Evolutionary conservation across 1,139 yeast genomes (phyloP), one percentile per base, ranked within the genome.

Genomic region (Pneumocystis carinii): DNA sequence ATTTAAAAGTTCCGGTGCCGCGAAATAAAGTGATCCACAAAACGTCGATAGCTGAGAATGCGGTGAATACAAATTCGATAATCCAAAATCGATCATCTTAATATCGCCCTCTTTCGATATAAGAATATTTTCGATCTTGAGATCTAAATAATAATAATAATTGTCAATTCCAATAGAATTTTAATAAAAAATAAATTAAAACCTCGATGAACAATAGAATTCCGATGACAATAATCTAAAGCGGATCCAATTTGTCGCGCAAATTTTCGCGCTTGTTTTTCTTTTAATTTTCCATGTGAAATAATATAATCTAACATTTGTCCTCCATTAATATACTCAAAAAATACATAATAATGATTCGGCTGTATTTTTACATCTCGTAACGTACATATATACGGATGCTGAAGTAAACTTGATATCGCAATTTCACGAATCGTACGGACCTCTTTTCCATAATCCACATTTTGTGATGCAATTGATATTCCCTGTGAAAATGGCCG

Each of bases 231-330:
- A 74, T 92, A 92, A 71, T 89, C 95, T 65, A 94, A 78, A 0
- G 99, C 97, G 24, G 95, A 86, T 0, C 92, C 96, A 64, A 92
- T 89, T n/a, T 96, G 96, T 68, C 98, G 80, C 8, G 97, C 95
- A 75, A 94, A 92, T 75, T 88, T 87, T 64, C 98, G 80, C 3
- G 98, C 98, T 71, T 89, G 94, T 66, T 87, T 83, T 74, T 94
- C 99, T 74, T 90, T 89, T 69, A 94, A 78, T 4, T 95, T 86
- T 1, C 98, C 98, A 74, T 94, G 98, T 41, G 96, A 86, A 67
- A 94, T 96, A 68, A 94, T 94, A 73, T 92, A 92, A 76, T 94
- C 99, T 67, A 94, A 81, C 89, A 94, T 84, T 75, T 94, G 98
- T 48, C 98, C 98, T 57, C 98, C 99, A 59, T 94, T 87, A 29